These are phyloP conservation scores for Helichrysum umbraculigerum DNA, from an alignment of 129 eudicot genomes.

Conservation along the genomic window DNA sequence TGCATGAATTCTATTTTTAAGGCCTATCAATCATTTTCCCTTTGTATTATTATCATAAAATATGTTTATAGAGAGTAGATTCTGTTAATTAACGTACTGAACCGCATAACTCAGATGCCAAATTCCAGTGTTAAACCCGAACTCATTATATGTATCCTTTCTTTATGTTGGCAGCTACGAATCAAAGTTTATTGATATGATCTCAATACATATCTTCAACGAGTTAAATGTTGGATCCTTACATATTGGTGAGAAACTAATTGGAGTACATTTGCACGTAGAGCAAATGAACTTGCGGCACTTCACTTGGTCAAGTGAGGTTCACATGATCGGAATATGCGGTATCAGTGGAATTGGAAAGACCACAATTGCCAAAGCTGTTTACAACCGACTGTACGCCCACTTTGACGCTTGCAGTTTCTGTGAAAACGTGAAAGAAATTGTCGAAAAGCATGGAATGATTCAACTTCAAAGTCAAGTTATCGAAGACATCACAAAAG, in stretches of 20 bases:
- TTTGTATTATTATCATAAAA: not conserved
- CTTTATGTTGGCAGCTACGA: slow-evolving; percentile 26
- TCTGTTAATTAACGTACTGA: not conserved
- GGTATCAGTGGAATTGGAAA: slow-evolving; percentile 38
- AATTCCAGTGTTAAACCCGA: too few species aligned
- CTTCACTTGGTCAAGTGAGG: slow-evolving; percentile 19
- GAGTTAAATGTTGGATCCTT: slow-evolving; percentile 31
- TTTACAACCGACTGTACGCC: slow-evolving; percentile 30
- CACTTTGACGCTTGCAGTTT: slow-evolving; percentile 30
- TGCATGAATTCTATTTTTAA: not conserved
- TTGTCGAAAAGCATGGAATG: slow-evolving; percentile 20
- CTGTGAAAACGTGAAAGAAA: slow-evolving; percentile 26
- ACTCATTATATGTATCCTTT: not conserved
- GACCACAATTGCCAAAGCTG: slow-evolving; percentile 32
- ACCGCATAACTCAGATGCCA: not conserved
- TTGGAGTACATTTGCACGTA: slow-evolving; percentile 29
- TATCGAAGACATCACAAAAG: slow-evolving; percentile 28
- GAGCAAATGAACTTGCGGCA: slow-evolving; percentile 26
- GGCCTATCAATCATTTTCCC: not conserved
- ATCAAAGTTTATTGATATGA: slow-evolving; percentile 37
- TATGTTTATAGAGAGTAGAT: not conserved
- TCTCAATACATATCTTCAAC: slow-evolving; percentile 29
- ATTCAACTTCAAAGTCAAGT: slow-evolving; percentile 31
- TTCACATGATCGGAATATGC: slow-evolving; percentile 37
- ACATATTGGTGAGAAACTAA: slow-evolving; percentile 33